Evolutionary conservation across 1,284 basidiomycete species (phyloP), one percentile per base, ranked within the genome.

Genomic region (Pseudozyma hubeiensis): DNA sequence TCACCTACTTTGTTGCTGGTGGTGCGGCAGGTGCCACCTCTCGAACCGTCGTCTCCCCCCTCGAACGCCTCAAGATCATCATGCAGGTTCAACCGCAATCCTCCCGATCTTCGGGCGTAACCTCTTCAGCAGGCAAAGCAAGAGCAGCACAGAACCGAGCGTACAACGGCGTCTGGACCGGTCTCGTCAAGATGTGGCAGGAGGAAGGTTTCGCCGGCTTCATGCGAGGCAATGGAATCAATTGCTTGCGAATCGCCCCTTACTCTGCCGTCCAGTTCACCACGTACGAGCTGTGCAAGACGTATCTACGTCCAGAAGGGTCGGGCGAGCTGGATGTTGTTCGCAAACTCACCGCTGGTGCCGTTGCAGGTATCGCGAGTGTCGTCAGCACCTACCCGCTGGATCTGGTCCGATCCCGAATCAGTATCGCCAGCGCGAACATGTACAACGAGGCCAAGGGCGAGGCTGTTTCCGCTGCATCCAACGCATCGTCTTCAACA

Each of bases 11-110:
- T 80, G 85, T 89, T 86, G 93, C 93, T 31, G 93, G 93, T 53
- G 93, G 93, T 16, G 79, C 81, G 7, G 84, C 84, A 3, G 84
- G 84, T 24, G 83, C 83, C 0, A 89, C 92, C 9, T 93, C 92
- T 69, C 88, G 94, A 62, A 97, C 95, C 4, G 92, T 97, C 33
- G 94, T 97, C 51, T 92, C 90, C 72, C 94, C 95, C 14, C 85
- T 97, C 16, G 95, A 97, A 82, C 87, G 94, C 58, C 87, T 97
- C 53, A 97, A 97, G 86, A 97, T 97, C 81, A 97, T 97, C 73
- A 91, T 96, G 93, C 82, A 84, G 51, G 72, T 84, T 0, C 82
- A 84, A 55, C 82, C 82, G 3, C 74, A 68, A n/a, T 55, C 43
- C 7, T 43, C 64, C 30, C 37, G 24, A 8, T 44, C 43, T 37